These are phyloP conservation scores for Paramyrothecium sp. DNA, from an alignment of 2,329 filamentous ascomycete genomes.

Conservation along the genomic window DNA sequence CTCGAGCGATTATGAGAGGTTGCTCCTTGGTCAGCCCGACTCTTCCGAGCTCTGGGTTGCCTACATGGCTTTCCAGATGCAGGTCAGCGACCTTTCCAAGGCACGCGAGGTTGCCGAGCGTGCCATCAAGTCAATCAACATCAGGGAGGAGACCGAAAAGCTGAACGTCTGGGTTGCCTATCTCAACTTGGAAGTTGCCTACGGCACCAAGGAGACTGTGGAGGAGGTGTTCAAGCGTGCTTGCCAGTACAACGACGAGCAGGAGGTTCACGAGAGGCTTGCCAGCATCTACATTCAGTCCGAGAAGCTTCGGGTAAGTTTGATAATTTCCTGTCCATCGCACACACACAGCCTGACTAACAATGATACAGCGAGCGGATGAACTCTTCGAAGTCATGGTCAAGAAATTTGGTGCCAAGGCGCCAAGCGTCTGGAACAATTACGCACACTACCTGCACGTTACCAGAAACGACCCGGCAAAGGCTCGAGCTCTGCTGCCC, in stretches of 20 bases:
- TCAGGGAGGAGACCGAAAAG: constrained; percentile 88
- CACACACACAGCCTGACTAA: constrained; percentile 19
- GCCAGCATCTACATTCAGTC: constrained; percentile 95
- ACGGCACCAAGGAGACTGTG: constrained; percentile 77
- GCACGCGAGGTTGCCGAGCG: constrained; percentile 88
- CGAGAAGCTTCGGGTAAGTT: constrained; percentile 74
- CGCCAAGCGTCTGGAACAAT: constrained; percentile 84
- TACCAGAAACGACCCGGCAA: constrained; percentile 66
- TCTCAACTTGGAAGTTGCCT: constrained; percentile 90
- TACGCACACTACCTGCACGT: constrained; percentile 92
- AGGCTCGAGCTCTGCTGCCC: constrained; percentile 73
- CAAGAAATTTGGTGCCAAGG: constrained; percentile 84
- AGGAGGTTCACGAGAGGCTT: constrained; percentile 85
- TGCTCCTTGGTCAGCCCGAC: constrained; percentile 88
- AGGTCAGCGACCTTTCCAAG: constrained; percentile 84
- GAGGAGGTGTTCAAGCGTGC: constrained; percentile 89
- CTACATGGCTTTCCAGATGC: constrained; percentile 98
- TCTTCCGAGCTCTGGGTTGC: constrained; percentile 92
- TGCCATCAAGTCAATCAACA: constrained; percentile 86
- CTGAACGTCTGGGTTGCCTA: constrained; percentile 93
- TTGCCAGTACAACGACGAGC: constrained; percentile 88
- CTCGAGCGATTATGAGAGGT: constrained; percentile 87
- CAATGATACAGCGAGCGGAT: constrained; percentile 72
- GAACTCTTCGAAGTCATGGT: constrained; percentile 80
- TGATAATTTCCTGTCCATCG: background rate